Conservation (phyloP, 176 grass and related monocot genomes). For the Zea luxurians region DNA sequence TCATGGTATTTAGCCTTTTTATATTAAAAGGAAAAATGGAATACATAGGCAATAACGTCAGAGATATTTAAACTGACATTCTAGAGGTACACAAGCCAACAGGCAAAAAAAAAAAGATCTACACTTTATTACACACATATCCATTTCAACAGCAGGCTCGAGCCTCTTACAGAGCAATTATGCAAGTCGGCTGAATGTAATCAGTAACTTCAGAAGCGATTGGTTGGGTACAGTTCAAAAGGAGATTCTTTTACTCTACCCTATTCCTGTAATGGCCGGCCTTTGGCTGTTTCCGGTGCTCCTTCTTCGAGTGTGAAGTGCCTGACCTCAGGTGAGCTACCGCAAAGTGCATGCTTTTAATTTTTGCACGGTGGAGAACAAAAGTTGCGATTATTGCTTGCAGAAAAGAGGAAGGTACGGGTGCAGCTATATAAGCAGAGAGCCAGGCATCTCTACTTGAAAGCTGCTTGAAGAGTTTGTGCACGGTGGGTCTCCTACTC, state of each 20-base stretch:
- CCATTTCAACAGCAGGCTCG: not conserved
- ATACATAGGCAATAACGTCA: not conserved
- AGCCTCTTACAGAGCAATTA: not conserved
- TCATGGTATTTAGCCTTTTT: not conserved
- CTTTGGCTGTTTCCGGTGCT: slow-evolving; percentile 18
- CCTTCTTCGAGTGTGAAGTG: slow-evolving; percentile 58
- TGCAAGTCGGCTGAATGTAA: not conserved
- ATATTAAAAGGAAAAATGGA: not conserved
- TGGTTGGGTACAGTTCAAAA: slow-evolving; percentile 60
- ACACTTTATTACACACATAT: not conserved
- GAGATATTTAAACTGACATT: not conserved
- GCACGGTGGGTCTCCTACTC: not conserved
- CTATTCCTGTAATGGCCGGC: not conserved
- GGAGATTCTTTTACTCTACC: slow-evolving; percentile 46
- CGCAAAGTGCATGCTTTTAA: slow-evolving; percentile 44
- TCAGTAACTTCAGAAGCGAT: slow-evolving; percentile 31
- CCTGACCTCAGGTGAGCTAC: slow-evolving; percentile 26
- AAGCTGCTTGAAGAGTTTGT: slow-evolving; percentile 6
- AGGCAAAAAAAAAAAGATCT: not conserved
- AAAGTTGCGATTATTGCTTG: slow-evolving; percentile 49
- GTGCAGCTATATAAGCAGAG: slow-evolving; percentile 47
- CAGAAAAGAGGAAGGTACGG: slow-evolving; percentile 57
- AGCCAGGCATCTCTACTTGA: slow-evolving; percentile 19
- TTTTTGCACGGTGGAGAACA: slow-evolving; percentile 53
- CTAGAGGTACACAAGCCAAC: not conserved